Base-by-base conservation (phyloP, 2,329 filamentous ascomycete species). In the Berkeleyomyces rouxiae region DNA sequence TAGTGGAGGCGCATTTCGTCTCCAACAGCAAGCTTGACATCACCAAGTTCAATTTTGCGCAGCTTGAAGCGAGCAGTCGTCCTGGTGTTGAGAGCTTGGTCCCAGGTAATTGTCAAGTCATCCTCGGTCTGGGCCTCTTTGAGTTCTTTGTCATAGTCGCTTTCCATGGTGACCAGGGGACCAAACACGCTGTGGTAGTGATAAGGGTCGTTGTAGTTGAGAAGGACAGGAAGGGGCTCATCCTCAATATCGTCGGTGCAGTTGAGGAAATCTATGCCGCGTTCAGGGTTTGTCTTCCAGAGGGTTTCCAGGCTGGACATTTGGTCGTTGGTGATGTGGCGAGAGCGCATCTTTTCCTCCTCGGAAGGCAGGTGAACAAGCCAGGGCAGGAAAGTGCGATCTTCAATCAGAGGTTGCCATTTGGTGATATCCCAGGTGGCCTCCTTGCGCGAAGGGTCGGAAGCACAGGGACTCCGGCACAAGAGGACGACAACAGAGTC, bases 381-480 rank as follows among this genome's bases (percentile, higher is more conserved):
- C 93, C 93, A 99, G 46, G 87, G 82, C 44, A 99, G 76, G 72
- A 99, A 99, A 13, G 90, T 93, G 59, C 93, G 89, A 71, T 99
- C 93, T 73, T 96, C 91, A 67, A 99, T 97, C 64, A 99, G 79
- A 10, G 93, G 93, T 72, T 97, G 91, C 93, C 93, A 99, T 71
- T 91, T 85, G 36, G 92, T 95, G 4, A 91, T 95, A 72, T 99
- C 93, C 93, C 93, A 99, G 73, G 93, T 99, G 91, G 99, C 97
- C 70, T 99, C 93, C 75, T 99, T 99, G 67, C 90, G 92, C 42
- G 93, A 97, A 1, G 91, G 88, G 76, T 88, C 92, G 37, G 93
- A 87, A 42, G 92, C 93, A 73, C 93, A 99, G 57, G 93, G 93
- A 74, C 97, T 93, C 65, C 93, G 90, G 73, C 93, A 99, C 44